Evolutionary conservation across 2,329 filamentous ascomycete genomes (phyloP).

Genomic region (Penicillium sp.): DNA sequence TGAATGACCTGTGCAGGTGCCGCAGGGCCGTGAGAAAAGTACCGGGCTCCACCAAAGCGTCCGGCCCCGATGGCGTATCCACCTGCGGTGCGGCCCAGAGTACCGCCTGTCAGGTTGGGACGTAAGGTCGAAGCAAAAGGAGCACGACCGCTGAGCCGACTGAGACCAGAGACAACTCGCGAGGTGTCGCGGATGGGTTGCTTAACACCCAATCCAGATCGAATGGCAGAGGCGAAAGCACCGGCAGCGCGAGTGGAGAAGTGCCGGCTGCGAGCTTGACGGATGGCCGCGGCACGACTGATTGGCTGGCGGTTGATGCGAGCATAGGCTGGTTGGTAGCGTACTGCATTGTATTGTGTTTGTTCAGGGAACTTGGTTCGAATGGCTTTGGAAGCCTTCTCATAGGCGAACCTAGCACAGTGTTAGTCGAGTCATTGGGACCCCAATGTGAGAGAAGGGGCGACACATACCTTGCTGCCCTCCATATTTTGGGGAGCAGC

Average conservation of each 20-base stretch:
- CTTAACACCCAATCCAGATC: conserved; percentile 46
- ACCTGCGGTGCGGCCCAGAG: conserved; percentile 79
- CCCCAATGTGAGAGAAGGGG: background rate
- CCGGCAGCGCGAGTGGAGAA: conserved; percentile 57
- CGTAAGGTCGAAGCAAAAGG: conserved; percentile 88
- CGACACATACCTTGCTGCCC: conserved; percentile 46
- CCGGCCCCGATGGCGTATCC: conserved; percentile 79
- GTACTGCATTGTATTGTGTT: conserved; percentile 41
- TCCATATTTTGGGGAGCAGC: conserved; percentile 52
- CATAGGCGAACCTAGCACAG: conserved; percentile 46
- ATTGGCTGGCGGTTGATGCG: conserved; percentile 61
- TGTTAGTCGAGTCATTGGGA: conserved; percentile 26
- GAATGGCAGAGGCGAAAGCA: conserved; percentile 54
- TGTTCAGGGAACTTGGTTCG: conserved; percentile 45
- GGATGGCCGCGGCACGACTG: conserved; percentile 63
- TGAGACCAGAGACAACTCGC: conserved; percentile 56
- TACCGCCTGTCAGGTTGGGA: conserved; percentile 87
- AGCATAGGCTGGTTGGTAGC: conserved; percentile 62
- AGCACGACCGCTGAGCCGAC: conserved; percentile 69
- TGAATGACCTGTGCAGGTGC: conserved; percentile 87
- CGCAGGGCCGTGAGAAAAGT: conserved; percentile 87
- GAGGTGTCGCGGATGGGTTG: conserved; percentile 59
- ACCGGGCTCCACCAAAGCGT: conserved; percentile 70
- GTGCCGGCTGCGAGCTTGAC: conserved; percentile 64
- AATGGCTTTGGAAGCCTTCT: conserved; percentile 48